phyloP scores from a whole-genome alignment of 345 rosid species.

The Alliaria petiolata region DNA sequence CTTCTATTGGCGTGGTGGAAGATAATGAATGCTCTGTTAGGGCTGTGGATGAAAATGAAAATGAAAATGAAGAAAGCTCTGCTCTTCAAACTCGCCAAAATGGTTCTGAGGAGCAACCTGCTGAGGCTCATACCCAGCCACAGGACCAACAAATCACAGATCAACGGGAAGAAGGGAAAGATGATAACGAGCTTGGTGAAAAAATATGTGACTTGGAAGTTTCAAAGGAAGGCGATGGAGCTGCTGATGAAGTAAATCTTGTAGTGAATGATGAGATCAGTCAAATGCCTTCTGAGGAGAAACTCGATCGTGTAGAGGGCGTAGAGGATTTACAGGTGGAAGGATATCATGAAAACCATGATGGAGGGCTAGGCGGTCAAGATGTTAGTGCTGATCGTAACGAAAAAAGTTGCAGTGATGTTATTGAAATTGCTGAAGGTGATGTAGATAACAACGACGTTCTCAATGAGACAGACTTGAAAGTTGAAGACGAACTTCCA shows the following conservation, averaged over 20 bases:
- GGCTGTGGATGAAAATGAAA: conserved; percentile 37
- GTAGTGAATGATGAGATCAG: conserved; percentile 22
- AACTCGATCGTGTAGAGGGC: conserved; percentile 19
- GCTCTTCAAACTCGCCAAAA: conserved; percentile 11
- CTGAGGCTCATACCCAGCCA: not conserved
- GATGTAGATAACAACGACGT: conserved; percentile 20
- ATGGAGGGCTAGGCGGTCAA: conserved; percentile 24
- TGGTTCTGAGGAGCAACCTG: conserved; percentile 21
- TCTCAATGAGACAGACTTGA: conserved; percentile 34
- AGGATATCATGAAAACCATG: conserved; percentile 25
- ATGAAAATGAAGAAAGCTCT: conserved; percentile 36
- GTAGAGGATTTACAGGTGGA: conserved; percentile 33
- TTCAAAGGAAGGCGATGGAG: conserved; percentile 35
- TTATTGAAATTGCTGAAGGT: conserved; percentile 34
- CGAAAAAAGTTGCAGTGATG: conserved; percentile 22
- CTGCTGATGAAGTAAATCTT: conserved; percentile 42
- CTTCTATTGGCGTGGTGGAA: conserved; percentile 40
- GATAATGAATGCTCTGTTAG: conserved; percentile 39
- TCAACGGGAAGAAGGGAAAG: conserved; percentile 23
- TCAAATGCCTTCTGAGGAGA: conserved; percentile 33
- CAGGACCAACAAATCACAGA: conserved; percentile 12
- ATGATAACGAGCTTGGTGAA: conserved; percentile 37
- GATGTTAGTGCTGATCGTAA: conserved; percentile 30
- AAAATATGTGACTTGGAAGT: conserved; percentile 44
- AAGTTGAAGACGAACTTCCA: conserved; percentile 31